Evolutionary conservation across 139 green algal genomes (phyloP), one percentile per base, ranked within the genome.

Genomic region (Chlorella sp.): DNA sequence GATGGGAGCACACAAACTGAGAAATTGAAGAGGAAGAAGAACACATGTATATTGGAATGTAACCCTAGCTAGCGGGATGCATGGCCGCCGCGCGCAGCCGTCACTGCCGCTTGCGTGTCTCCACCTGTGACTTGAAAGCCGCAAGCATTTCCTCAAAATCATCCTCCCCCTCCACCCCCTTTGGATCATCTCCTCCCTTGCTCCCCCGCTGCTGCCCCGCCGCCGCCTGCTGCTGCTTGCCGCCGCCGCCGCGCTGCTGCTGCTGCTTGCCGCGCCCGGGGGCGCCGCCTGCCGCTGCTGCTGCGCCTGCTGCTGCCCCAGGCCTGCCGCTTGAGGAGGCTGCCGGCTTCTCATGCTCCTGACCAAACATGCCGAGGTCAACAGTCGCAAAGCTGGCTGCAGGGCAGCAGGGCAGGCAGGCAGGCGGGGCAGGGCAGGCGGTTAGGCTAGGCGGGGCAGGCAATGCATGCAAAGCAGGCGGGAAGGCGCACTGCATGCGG

Each of bases 341-440:
- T 57, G 48, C 48, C 7, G 48, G 69, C n/a, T 71, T 69, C 3
- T 34, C 73, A 7, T 90, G 28, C 60, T 89, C 42, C 3, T 86
- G n/a, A 3, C 24, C 86, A 83, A 91, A 93, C 30, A 93, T 78
- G 34, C 86, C 91, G 3, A 93, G 84, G 87, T 93, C 91, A 39
- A 93, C 91, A 1, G 60, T 40, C 32, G 30, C 26, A 71, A 91
- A 82, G 61, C 24, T 34, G 34, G 24, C 86, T 80, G 78, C 85
- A 34, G 60, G 36, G 26, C 37, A 4, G 48, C 81, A 40, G 26
- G 30, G 28, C 34, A 76, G 19, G 36, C 28, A n/a, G 24, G 24
- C 68, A 30, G n/a, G 68, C 68, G 48, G 48, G 48, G 48, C 48
- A 57, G 48, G 5, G 48, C 48, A 57, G 48, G 48, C 34, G 48